Evolutionary conservation across 2,329 filamentous ascomycete species (phyloP).

Genomic region (Pestalotiopsis sp.): DNA sequence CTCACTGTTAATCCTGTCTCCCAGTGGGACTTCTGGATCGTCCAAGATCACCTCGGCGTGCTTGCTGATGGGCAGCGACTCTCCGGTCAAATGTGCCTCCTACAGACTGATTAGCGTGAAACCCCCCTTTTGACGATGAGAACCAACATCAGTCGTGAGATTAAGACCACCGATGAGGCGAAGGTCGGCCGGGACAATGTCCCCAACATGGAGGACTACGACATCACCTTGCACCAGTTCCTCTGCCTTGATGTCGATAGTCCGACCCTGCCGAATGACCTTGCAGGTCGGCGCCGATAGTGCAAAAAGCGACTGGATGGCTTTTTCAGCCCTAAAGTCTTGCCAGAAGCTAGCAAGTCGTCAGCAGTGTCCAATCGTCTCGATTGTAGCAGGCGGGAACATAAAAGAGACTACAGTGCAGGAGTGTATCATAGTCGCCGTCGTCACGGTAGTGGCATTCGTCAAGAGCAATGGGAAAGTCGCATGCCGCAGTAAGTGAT

Average conservation of each 20-base stretch:
- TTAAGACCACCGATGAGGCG: slow-evolving; percentile 68
- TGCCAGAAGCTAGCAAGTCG: slow-evolving; percentile 48
- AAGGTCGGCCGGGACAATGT: slow-evolving; percentile 70
- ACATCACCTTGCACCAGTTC: slow-evolving; percentile 67
- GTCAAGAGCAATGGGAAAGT: too few species aligned
- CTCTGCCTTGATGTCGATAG: slow-evolving; percentile 54
- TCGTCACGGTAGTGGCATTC: too few species aligned
- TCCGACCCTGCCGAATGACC: slow-evolving; percentile 53
- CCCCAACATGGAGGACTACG: slow-evolving; percentile 61
- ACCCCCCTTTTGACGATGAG: neutral
- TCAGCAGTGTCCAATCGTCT: neutral
- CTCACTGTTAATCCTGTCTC: slow-evolving; percentile 63
- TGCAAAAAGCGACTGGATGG: slow-evolving; percentile 60
- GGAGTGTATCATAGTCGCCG: too few species aligned
- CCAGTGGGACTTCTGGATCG: slow-evolving; percentile 57
- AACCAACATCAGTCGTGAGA: slow-evolving; percentile 61
- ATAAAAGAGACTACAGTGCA: too few species aligned
- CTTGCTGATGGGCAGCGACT: slow-evolving; percentile 70
- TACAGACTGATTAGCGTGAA: neutral
- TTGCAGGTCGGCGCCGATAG: slow-evolving; percentile 60
- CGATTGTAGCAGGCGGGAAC: too few species aligned
- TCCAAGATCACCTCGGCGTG: slow-evolving; percentile 56
- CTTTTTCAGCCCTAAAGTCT: slow-evolving; percentile 62
- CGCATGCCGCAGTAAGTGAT: neutral
- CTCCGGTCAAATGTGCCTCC: slow-evolving; percentile 72